These are phyloP conservation scores for Fusarium phyllophilum DNA, from an alignment of 2,329 filamentous ascomycete genomes.

Conservation along the genomic window DNA sequence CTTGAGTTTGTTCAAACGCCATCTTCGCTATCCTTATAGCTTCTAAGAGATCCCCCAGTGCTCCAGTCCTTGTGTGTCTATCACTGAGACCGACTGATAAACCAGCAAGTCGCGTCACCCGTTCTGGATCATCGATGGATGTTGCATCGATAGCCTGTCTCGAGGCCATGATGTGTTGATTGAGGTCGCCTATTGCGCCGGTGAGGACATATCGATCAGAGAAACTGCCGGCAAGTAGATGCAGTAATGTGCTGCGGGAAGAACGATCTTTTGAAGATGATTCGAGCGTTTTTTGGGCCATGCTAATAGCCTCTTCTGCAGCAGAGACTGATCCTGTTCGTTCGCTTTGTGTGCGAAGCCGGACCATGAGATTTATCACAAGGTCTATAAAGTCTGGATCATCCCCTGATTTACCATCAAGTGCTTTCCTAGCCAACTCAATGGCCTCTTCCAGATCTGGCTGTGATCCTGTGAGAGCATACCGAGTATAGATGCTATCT, in stretches of 20 bases:
- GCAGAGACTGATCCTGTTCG: background rate
- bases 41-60: background rate
- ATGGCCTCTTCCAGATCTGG: background rate
- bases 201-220: background rate
- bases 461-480: background rate
- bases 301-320: background rate
- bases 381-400: background rate
- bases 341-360: background rate
- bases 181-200: background rate
- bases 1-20: background rate
- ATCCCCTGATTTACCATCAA: background rate
- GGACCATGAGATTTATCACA: background rate
- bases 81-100: background rate
- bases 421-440: background rate
- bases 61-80: background rate
- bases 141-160: background rate
- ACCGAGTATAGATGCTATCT: background rate
- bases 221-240: background rate
- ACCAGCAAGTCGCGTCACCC: background rate
- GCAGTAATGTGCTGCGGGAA: background rate
- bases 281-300: background rate
- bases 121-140: background rate
- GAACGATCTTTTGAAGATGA: background rate
- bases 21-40: background rate
- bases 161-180: background rate